phyloP scores from a whole-genome alignment of 169 alveolate genomes.

The Eimeria praecox region DNA sequence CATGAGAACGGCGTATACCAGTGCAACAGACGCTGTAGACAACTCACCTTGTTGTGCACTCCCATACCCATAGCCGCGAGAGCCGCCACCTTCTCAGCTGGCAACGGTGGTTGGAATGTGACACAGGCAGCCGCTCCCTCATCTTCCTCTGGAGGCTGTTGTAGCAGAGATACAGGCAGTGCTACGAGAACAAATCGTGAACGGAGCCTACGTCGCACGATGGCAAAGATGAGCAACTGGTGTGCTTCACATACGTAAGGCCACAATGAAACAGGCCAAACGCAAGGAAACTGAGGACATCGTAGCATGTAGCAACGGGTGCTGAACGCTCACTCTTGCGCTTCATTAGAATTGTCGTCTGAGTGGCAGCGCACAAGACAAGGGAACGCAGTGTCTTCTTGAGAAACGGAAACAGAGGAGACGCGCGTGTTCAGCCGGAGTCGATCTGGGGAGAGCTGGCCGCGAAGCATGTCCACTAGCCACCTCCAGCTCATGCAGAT shows the following conservation, averaged over 20 bases:
- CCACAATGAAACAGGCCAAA: not conserved
- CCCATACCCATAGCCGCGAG: conserved; percentile 77
- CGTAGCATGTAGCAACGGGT: not conserved
- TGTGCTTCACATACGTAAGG: not conserved
- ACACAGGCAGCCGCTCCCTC: conserved; percentile 70
- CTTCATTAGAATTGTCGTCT: conserved; percentile 30
- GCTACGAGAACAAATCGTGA: conserved; percentile 68
- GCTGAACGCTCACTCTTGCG: conserved; percentile 46
- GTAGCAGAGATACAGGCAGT: conserved; percentile 66
- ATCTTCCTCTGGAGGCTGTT: conserved; percentile 50
- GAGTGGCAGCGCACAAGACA: conserved; percentile 73
- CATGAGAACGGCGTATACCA: not conserved
- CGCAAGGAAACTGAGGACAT: not conserved
- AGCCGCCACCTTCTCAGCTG: conserved; percentile 78
- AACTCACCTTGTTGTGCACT: conserved; percentile 79
- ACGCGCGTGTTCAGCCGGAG: conserved; percentile 72
- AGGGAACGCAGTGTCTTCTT: conserved; percentile 66
- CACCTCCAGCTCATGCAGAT: conserved; percentile 74
- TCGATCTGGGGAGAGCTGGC: conserved; percentile 52
- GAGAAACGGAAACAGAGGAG: conserved; percentile 59
- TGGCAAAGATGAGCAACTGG: not conserved
- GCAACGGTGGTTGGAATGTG: conserved; percentile 73
- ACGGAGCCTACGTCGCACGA: conserved; percentile 38
- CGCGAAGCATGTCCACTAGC: conserved; percentile 74
- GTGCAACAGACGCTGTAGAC: not conserved